Base-by-base conservation (phyloP, 192 early-diverging fungal genomes). In the Jimgerdemannia flammicorona region DNA sequence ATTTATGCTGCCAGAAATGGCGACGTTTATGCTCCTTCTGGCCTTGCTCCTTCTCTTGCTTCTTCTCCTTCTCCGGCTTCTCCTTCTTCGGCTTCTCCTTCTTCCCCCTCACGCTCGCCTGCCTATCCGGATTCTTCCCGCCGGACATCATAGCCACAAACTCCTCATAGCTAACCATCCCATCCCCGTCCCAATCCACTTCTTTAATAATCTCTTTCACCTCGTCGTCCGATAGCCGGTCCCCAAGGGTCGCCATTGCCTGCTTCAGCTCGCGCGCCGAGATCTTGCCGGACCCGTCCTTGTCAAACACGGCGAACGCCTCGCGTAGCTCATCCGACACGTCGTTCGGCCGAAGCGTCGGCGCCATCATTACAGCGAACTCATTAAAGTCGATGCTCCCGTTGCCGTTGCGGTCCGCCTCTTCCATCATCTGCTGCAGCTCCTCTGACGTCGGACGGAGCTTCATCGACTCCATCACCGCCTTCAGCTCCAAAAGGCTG, bases 341-440 rank as follows among this genome's bases (percentile, higher is more conserved):
- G 69, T 67, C 14, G 41, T 70, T 76, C 3, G 69, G 64, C 11
- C 44, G 63, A n/a, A 79, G 70, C 4, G 81, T 83, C 4, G 81
- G 78, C 70, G 69, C 65, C 91, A 92, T 91, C 44, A 92, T 83
- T 20, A 74, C 54, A 66, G 81, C 80, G 79, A 92, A 93, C 75
- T 90, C 85, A 8, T 90, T 84, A 73, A 85, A 85, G 42, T 79
- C 83, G 43, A 93, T 82, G 42, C 83, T 83, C n/a, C 90, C 89
- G 70, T 92, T 88, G 0, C 84, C 85, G 70, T 92, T 87, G 18
- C 80, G 67, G 66, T 91, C 90, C 9, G 89, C 89, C 76, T 91
- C 88, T 54, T 83, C 84, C 59, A 91, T 90, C 88, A 91, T 90
- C 69, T 87, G 85, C 77, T 91, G 84, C 43, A 91, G 74, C 77